Conservation (phyloP, 805 yeast species). For the Wickerhamiella allomyrinae region DNA sequence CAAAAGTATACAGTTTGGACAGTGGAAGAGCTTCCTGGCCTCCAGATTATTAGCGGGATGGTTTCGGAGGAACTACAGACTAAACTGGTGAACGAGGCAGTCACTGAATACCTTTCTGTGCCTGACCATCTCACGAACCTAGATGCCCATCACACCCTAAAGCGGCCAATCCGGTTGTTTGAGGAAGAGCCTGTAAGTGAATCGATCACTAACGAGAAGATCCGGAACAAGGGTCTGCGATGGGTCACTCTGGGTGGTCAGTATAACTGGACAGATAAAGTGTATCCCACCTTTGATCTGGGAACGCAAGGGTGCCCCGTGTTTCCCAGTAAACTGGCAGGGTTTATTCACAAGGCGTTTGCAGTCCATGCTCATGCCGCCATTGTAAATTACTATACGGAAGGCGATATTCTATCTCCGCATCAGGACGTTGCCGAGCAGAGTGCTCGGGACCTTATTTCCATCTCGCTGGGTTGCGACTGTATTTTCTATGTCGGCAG, state of each 20-base stretch:
- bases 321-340: constrained; percentile 21
- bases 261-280: constrained; percentile 32
- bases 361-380: constrained; percentile 27
- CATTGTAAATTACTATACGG: constrained; percentile 30
- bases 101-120: constrained; percentile 23
- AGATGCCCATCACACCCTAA: constrained; percentile 22
- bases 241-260: constrained; percentile 36
- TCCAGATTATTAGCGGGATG: constrained; percentile 18
- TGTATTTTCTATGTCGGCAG: constrained; percentile 26
- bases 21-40: constrained; percentile 25
- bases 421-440: constrained; percentile 32
- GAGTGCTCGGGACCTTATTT: constrained; percentile 25
- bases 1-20: constrained; percentile 9
- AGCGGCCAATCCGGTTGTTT: constrained; percentile 23
- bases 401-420: constrained; percentile 31
- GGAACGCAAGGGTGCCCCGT: constrained; percentile 22
- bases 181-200: constrained; percentile 1
- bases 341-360: constrained; percentile 15
- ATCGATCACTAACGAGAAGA: constrained; percentile 8
- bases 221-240: constrained; percentile 24
- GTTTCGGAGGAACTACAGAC: constrained; percentile 20
- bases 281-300: constrained; percentile 27
- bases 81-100: constrained; percentile 19
- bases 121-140: constrained; percentile 25
- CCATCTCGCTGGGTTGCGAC: constrained; percentile 28